Conservation (phyloP, 2,329 filamentous ascomycete genomes). For the Neofusicoccum sp. region DNA sequence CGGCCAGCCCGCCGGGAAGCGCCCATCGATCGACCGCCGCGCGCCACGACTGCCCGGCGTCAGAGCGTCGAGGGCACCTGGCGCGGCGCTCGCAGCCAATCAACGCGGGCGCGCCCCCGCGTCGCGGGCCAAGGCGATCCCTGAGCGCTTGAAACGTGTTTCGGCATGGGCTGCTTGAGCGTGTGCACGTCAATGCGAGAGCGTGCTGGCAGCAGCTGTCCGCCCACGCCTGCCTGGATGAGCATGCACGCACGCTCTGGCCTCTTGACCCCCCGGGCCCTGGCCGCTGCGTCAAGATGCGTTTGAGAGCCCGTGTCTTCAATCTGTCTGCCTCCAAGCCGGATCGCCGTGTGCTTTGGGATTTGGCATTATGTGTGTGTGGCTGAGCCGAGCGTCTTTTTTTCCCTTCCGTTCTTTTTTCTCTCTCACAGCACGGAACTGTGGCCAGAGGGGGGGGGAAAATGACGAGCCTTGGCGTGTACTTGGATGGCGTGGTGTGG, state of each 20-base stretch:
- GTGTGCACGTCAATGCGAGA: not conserved
- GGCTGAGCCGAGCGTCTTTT: not conserved
- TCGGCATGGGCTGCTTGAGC: not conserved
- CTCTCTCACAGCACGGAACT: not conserved
- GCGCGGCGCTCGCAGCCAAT: too few relatives aligned
- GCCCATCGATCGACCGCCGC: constrained; percentile 1
- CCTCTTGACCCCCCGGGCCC: too few relatives aligned
- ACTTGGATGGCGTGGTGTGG: too few relatives aligned
- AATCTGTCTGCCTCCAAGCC: not conserved
- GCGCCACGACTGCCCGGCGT: too few relatives aligned
- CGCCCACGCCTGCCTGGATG: too few relatives aligned
- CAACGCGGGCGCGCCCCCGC: not conserved
- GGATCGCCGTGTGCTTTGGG: not conserved
- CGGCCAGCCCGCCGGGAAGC: not conserved
- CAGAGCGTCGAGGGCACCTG: too few relatives aligned
- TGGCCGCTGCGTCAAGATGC: constrained; percentile 1
- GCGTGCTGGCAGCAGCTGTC: not conserved
- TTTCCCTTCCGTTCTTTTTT: not conserved
- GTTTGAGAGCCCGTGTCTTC: too few relatives aligned
- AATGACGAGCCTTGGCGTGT: too few relatives aligned
- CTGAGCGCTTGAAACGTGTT: constrained; percentile 3
- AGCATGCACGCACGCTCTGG: too few relatives aligned
- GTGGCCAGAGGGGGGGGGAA: too few relatives aligned
- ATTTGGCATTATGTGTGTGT: not conserved
- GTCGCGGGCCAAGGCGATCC: too few relatives aligned